Percentiles rank a stretch among this genome's conserved stretches.
These are phyloP conservation scores for Isochrysis galbana DNA, from an alignment of 78 protist species.

Conservation along the genomic window DNA sequence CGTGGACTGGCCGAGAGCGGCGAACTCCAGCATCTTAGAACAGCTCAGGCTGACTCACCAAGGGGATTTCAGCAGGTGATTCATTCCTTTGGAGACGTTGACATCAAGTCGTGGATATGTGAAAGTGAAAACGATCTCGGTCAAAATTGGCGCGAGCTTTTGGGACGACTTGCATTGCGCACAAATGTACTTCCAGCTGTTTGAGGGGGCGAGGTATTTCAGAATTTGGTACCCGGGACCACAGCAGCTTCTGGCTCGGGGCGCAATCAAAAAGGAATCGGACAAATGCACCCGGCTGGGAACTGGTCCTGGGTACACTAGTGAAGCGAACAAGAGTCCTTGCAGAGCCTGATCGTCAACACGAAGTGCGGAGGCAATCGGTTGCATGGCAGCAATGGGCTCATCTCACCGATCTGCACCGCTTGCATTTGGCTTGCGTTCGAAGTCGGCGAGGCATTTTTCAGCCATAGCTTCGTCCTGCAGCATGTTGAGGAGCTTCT, in stretches of 20 bases:
- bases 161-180: background rate
- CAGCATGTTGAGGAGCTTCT: background rate
- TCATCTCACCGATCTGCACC: background rate
- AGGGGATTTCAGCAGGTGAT: slow-evolving; percentile 97
- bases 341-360: too few relatives aligned
- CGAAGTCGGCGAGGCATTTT: background rate
- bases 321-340: too few relatives aligned
- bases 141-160: background rate
- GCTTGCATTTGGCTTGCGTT: background rate
- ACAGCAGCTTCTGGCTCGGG: too few relatives aligned
- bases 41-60: slow-evolving; percentile 68
- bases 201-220: too few relatives aligned
- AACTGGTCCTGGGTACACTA: too few relatives aligned
- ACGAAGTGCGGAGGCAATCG: too few relatives aligned
- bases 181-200: background rate
- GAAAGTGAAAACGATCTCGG: slow-evolving; percentile 69
- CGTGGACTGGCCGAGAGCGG: too few relatives aligned
- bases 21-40: too few relatives aligned
- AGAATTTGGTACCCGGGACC: too few relatives aligned
- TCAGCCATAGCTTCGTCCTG: background rate
- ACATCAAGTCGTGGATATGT: slow-evolving; percentile 91
- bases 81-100: slow-evolving; percentile 80
- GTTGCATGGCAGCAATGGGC: too few relatives aligned
- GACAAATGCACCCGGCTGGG: too few relatives aligned
- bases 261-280: too few relatives aligned